Conservation (phyloP, 805 yeast species). For the Yarrowia sp. region DNA sequence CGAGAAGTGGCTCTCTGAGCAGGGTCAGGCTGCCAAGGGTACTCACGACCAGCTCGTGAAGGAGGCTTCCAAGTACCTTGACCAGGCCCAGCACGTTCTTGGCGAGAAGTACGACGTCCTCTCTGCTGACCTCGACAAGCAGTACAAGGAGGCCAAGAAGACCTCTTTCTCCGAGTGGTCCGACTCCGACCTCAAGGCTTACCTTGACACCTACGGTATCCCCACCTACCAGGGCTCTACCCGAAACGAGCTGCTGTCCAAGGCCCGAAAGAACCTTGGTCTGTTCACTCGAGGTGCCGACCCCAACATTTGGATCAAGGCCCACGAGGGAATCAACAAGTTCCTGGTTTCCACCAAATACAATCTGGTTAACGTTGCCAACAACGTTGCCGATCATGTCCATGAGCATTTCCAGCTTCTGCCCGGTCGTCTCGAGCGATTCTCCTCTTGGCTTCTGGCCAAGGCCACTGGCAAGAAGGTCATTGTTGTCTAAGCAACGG, state of each 20-base stretch:
- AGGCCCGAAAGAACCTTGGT: conserved; percentile 29
- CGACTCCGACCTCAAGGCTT: conserved; percentile 52
- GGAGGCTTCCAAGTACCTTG: conserved; percentile 47
- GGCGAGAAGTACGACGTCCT: conserved; percentile 39
- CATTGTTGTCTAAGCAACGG: conserved; percentile 7
- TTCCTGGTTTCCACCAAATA: neutral
- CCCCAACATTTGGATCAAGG: conserved; percentile 26
- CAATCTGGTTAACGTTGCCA: neutral
- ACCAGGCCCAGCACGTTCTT: conserved; percentile 46
- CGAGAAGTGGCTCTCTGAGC: conserved; percentile 48
- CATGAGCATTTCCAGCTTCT: conserved; percentile 21
- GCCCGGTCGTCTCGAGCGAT: conserved; percentile 23
- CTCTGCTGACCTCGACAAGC: conserved; percentile 44
- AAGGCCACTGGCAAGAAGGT: conserved; percentile 27
- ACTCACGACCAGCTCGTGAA: conserved; percentile 49
- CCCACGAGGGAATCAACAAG: conserved; percentile 3
- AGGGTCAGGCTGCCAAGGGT: conserved; percentile 44
- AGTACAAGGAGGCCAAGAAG: conserved; percentile 45
- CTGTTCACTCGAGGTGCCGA: conserved; percentile 27
- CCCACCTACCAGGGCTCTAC: conserved; percentile 30
- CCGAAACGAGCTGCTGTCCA: conserved; percentile 32
- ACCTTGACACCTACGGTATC: conserved; percentile 50
- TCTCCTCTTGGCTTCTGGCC: conserved; percentile 20
- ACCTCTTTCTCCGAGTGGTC: conserved; percentile 53
- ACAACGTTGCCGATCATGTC: conserved; percentile 8